Evolutionary conservation across 2,329 filamentous ascomycete genomes (phyloP), one percentile per base, ranked within the genome.

Genomic region (Botryotinia convoluta): DNA sequence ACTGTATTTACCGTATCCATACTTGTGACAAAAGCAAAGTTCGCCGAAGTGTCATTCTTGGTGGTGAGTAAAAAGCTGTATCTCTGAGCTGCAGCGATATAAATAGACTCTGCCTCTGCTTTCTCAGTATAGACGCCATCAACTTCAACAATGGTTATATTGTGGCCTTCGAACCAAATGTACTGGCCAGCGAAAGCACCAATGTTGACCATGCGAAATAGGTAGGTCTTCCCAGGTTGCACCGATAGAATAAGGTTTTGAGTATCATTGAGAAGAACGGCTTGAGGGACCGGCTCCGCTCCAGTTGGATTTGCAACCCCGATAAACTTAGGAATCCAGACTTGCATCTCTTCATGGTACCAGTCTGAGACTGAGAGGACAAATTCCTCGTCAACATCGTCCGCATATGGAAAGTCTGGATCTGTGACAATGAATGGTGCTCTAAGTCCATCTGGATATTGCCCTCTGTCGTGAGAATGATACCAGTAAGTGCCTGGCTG

Each of bases 401-500:
- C 81, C 54, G 82, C 80, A 79, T 86, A 87, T 0, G 85, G 86
- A 3, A 83, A 81, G 1, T 85, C 79, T 0, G 84, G 84, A 75
- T 90, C 88, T 45, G 86, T 84, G 35, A 90, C 84, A 61, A 90
- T 86, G 45, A 90, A 80, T 1, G 87, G 83, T 4, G 85, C 87
- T 51, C 88, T 85, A 44, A 89, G 83, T 8, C 88, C 88, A 79
- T 90, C 88, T 2, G 88, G 87, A 75, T 89, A 90, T 76, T 88
- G 86, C 12, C 84, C 85, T 74, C 83, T 82, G 62, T 83, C 80
- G 77, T 89, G 87, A 18, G 86, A 89, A 78, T 91, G 89, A 76
- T 94, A 95, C 92, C 92, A 94, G 81, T 93, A 94, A 1, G 91
- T 93, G 42, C 92, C 92, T 0, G 90, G 86, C 83, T 93, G 91